Conservation (phyloP, 495 filamentous ascomycete genomes). For the Cairneyella variabilis region DNA sequence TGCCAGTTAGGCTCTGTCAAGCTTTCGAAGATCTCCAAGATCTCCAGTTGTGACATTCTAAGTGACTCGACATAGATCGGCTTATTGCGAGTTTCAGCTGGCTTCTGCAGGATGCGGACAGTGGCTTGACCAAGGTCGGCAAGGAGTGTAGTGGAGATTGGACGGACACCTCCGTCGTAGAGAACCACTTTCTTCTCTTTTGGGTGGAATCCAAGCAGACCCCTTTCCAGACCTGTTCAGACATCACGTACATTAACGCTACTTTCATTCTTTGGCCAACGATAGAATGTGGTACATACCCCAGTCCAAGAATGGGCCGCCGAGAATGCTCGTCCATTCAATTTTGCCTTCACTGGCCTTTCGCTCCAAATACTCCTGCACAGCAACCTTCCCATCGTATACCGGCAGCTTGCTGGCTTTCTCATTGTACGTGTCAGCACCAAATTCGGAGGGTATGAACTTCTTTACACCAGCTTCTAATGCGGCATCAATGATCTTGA, state of each 20-base stretch:
- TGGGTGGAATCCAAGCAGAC: no score
- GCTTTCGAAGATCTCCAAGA: background rate
- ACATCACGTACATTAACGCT: no score
- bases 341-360: conserved; percentile 28
- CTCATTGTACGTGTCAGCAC: conserved; percentile 36
- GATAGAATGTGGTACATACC: conserved; percentile 29
- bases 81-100: conserved; percentile 44
- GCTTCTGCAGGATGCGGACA: conserved; percentile 35
- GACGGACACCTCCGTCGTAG: conserved; percentile 40
- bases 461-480: conserved; percentile 52
- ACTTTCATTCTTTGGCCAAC: conserved; percentile 25
- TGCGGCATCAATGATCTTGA: conserved; percentile 54
- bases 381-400: conserved; percentile 39
- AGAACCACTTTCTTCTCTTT: no score
- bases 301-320: conserved; percentile 45
- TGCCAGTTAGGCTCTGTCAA: conserved; percentile 1
- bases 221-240: no score
- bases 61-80: conserved; percentile 33
- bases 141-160: conserved; percentile 38
- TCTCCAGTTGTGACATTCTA: conserved; percentile 2
- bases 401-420: conserved; percentile 33
- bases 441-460: conserved; percentile 63
- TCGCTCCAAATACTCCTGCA: conserved; percentile 38
- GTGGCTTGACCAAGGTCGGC: conserved; percentile 35
- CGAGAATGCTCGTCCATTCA: conserved; percentile 41